Conservation (phyloP, 2,329 filamentous ascomycete species). For the Ambrosiella xylebori region DNA sequence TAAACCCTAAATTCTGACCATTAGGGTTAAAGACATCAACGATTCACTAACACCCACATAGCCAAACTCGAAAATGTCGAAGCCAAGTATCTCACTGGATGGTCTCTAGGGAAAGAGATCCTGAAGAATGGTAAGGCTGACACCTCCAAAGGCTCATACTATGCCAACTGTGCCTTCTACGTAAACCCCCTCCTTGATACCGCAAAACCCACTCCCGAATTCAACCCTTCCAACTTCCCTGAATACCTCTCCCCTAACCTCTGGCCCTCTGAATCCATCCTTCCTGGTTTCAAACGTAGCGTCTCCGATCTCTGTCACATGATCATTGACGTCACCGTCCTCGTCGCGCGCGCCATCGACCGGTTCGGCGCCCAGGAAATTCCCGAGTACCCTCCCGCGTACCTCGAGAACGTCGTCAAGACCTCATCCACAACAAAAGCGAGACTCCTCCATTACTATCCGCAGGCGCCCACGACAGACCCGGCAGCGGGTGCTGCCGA, state of each 20-base stretch:
- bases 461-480: conserved; percentile 28
- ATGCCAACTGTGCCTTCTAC: conserved; percentile 69
- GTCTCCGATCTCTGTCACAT: conserved; percentile 63
- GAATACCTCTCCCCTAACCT: conserved; percentile 84
- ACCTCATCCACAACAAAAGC: conserved; percentile 82
- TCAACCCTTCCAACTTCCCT: conserved; percentile 48
- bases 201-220: conserved; percentile 40
- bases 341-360: conserved; percentile 85
- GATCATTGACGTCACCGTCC: conserved; percentile 74
- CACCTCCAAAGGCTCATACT: conserved; percentile 68
- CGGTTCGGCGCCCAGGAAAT: conserved; percentile 68
- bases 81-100: conserved; percentile 52
- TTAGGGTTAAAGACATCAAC: background rate
- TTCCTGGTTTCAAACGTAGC: conserved; percentile 59
- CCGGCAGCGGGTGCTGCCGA: conserved; percentile 41
- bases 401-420: conserved; percentile 73
- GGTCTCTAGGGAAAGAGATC: conserved; percentile 69
- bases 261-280: conserved; percentile 53
- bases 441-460: conserved; percentile 83
- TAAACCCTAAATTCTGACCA: background rate
- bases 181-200: conserved; percentile 45
- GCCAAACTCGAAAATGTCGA: conserved; percentile 40
- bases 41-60: conserved; percentile 16
- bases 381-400: conserved; percentile 55
- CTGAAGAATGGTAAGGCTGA: conserved; percentile 63